A percentile compares a stretch with the other conserved stretches of the same genome.
Conservation (phyloP, 345 rosid genomes). For the Erysimum cheiranthoides region DNA sequence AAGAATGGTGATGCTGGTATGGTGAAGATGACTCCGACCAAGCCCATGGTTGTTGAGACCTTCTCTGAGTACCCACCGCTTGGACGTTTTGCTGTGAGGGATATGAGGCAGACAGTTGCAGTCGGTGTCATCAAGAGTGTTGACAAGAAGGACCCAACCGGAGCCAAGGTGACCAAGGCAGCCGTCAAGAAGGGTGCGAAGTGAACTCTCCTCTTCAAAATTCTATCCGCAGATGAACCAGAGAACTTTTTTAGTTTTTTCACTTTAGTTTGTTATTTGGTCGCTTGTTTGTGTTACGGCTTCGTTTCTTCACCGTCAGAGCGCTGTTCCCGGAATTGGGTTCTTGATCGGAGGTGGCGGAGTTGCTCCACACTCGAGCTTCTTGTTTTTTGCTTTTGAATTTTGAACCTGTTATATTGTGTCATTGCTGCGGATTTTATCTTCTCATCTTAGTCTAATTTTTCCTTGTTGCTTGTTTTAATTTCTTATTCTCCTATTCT, state of each 20-base stretch:
- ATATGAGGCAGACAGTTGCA: slow-evolving; percentile 75
- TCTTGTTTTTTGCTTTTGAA: not conserved
- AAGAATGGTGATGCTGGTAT: slow-evolving; percentile 85
- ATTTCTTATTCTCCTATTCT: too few relatives aligned
- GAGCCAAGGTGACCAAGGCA: slow-evolving; percentile 44
- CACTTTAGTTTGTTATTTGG: not conserved
- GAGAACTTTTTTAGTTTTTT: not conserved
- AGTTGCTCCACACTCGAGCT: not conserved
- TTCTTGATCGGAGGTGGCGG: slow-evolving; percentile 45
- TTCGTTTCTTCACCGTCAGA: slow-evolving; percentile 15
- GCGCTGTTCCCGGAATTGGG: slow-evolving; percentile 30
- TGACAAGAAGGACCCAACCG: too few relatives aligned
- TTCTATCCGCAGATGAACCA: not conserved
- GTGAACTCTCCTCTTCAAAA: slow-evolving; percentile 42
- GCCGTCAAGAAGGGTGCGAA: slow-evolving; percentile 81
- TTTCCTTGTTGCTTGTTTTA: too few relatives aligned
- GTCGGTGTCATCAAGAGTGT: slow-evolving; percentile 48
- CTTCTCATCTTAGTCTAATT: too few relatives aligned
- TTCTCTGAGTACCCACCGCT: slow-evolving; percentile 78
- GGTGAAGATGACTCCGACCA: slow-evolving; percentile 81
- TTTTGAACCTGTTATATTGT: too few relatives aligned
- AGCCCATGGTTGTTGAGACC: slow-evolving; percentile 93
- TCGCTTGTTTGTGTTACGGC: not conserved
- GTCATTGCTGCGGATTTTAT: too few relatives aligned
- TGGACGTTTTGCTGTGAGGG: slow-evolving; percentile 85